Percentiles rank a stretch among this genome's conserved stretches.
Conservation (phyloP, 768 basidiomycete species). For the Mycena pura region DNA sequence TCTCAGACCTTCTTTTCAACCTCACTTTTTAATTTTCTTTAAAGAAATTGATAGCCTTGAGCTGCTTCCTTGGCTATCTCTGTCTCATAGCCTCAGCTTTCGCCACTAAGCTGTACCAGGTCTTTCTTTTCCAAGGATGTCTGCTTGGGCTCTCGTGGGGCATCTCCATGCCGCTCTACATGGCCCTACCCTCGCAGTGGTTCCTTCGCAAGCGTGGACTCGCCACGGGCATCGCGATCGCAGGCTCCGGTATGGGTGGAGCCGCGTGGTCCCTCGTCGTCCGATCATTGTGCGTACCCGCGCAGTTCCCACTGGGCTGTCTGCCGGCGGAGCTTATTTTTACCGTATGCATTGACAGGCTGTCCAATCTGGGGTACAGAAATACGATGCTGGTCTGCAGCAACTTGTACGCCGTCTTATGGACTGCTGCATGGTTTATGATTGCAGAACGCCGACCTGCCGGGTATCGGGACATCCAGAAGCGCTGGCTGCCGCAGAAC, state of each 20-base stretch:
- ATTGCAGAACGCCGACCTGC: conserved; percentile 36
- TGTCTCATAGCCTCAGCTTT: conserved; percentile 39
- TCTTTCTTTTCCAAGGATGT: conserved; percentile 39
- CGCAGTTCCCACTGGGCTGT: too few relatives aligned
- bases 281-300: conserved; percentile 25
- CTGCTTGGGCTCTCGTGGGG: conserved; percentile 24
- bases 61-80: conserved; percentile 32
- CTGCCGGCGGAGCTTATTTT: too few relatives aligned
- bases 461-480: conserved; percentile 13
- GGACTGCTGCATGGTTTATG: conserved; percentile 36
- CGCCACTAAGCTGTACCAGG: conserved; percentile 37
- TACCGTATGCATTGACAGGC: too few relatives aligned
- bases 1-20: neutral
- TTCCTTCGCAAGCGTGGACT: conserved; percentile 40
- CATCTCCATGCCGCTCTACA: conserved; percentile 36
- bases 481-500: conserved; percentile 32
- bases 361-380: conserved; percentile 37
- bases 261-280: conserved; percentile 31
- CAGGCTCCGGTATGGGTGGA: conserved; percentile 40
- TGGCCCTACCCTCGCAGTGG: conserved; percentile 42
- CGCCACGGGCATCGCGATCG: conserved; percentile 43
- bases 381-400: conserved; percentile 40
- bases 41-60: conserved; percentile 38
- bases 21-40: neutral
- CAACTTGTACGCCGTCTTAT: conserved; percentile 33